Conservation (phyloP, 768 basidiomycete species). For the Rhizopogon vinicolor region DNA sequence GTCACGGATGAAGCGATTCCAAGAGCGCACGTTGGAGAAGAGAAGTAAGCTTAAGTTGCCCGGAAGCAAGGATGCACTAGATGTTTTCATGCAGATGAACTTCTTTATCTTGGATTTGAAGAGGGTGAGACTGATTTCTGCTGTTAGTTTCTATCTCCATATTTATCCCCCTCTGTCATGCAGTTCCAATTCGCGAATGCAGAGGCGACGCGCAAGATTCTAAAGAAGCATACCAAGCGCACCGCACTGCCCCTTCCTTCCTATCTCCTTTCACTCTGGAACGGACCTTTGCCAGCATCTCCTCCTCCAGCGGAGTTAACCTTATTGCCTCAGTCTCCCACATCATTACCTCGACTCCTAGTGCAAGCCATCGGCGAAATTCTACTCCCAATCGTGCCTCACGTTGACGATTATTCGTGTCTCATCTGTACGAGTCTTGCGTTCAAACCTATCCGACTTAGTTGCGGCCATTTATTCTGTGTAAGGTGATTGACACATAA, state of each 20-base stretch:
- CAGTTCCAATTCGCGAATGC: slow-evolving; percentile 81
- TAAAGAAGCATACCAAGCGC: slow-evolving; percentile 92
- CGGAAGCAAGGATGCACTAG: slow-evolving; percentile 55
- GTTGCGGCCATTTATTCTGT: slow-evolving; percentile 78
- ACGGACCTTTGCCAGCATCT: slow-evolving; percentile 8
- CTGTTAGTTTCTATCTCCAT: background rate
- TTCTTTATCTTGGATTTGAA: slow-evolving; percentile 75
- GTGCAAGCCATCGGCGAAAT: slow-evolving; percentile 81
- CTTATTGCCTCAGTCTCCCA: slow-evolving; percentile 19
- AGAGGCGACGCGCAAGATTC: slow-evolving; percentile 88
- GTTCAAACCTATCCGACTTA: slow-evolving; percentile 85
- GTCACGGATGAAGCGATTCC: slow-evolving; percentile 57
- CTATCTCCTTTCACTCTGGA: slow-evolving; percentile 16
- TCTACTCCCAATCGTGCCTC: slow-evolving; percentile 75
- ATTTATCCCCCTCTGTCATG: background rate
- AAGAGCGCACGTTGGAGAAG: slow-evolving; percentile 48
- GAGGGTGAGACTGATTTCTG: slow-evolving; percentile 43
- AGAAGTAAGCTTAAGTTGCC: slow-evolving; percentile 49
- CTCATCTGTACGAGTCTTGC: slow-evolving; percentile 87
- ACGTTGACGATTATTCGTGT: slow-evolving; percentile 81
- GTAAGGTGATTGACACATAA: slow-evolving; percentile 38
- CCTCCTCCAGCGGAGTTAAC: slow-evolving; percentile 27
- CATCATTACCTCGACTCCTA: slow-evolving; percentile 56
- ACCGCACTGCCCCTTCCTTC: slow-evolving; percentile 70
- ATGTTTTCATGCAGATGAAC: slow-evolving; percentile 74